A percentile compares a stretch with the other conserved stretches of the same genome.
Conservation (phyloP, 805 yeast genomes). For the Suhomyces prunicola region DNA sequence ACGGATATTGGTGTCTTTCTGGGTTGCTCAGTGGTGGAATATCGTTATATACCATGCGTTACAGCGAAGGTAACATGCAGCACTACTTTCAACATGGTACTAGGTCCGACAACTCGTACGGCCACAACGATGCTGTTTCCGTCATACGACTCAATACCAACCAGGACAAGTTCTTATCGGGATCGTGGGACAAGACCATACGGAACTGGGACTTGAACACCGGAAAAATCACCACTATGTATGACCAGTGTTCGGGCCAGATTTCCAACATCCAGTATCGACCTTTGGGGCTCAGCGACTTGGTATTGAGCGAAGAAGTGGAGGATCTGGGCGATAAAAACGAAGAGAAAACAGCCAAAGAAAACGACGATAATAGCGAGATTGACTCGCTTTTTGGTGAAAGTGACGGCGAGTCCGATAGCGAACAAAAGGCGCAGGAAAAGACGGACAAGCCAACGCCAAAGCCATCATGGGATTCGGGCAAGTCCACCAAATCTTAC, state of each 20-base stretch:
- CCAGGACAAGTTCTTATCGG: constrained; percentile 69
- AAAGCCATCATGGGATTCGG: constrained; percentile 9
- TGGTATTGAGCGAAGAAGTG: constrained; percentile 25
- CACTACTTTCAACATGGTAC: constrained; percentile 56
- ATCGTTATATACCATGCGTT: constrained; percentile 74
- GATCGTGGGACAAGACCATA: constrained; percentile 85
- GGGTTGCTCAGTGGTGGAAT: constrained; percentile 88
- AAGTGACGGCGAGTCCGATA: constrained; percentile 31
- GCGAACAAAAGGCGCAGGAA: constrained; percentile 8
- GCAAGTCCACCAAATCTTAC: constrained; percentile 19
- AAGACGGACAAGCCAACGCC: constrained; percentile 5
- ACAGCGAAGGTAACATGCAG: constrained; percentile 75
- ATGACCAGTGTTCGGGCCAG: constrained; percentile 67
- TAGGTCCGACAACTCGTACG: constrained; percentile 28
- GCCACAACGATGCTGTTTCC: constrained; percentile 77
- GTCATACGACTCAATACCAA: constrained; percentile 58
- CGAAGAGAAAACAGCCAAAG: constrained; percentile 3
- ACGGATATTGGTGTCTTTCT: constrained; percentile 78
- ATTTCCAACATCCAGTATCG: constrained; percentile 71
- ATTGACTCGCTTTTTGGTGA: constrained; percentile 49
- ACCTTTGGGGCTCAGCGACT: constrained; percentile 52
- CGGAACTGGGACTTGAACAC: constrained; percentile 83
- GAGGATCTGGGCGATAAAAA: not conserved
- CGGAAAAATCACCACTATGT: constrained; percentile 53
- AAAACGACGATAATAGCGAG: constrained; percentile 23